Evolutionary conservation across 768 basidiomycete species (phyloP).

Genomic region (Hygrophoropsis aurantiaca): DNA sequence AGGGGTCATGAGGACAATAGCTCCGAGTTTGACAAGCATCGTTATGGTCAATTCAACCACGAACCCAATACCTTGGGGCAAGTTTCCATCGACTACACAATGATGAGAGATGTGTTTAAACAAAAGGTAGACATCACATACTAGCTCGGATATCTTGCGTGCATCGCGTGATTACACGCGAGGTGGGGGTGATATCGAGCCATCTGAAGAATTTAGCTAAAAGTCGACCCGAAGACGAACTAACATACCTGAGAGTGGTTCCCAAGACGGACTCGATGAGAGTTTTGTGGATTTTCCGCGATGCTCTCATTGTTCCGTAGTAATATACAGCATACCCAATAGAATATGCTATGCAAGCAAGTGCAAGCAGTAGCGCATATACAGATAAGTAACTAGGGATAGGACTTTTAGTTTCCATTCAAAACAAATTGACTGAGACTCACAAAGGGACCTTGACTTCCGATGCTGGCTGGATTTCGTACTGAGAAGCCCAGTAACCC

Average conservation of each 20-base stretch:
- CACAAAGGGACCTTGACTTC: constrained; percentile 36
- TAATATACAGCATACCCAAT: constrained; percentile 39
- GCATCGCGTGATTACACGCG: constrained; percentile 62
- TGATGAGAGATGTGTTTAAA: neutral
- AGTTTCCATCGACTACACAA: constrained; percentile 33
- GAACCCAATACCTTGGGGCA: constrained; percentile 22
- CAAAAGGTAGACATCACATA: constrained; percentile 5
- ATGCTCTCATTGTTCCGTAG: constrained; percentile 53
- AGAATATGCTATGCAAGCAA: constrained; percentile 31
- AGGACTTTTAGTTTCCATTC: neutral
- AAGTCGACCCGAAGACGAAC: constrained; percentile 24
- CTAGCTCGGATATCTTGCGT: constrained; percentile 58
- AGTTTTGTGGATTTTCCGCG: constrained; percentile 49
- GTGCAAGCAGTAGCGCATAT: constrained; percentile 40
- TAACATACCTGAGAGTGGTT: constrained; percentile 58
- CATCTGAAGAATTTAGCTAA: constrained; percentile 40
- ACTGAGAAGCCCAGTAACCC: constrained; percentile 46
- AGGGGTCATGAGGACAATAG: constrained; percentile 40
- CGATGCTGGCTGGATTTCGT: constrained; percentile 29
- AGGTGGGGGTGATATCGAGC: constrained; percentile 50
- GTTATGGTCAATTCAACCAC: constrained; percentile 29
- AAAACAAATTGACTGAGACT: constrained; percentile 5
- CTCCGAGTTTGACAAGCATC: constrained; percentile 36
- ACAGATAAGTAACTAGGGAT: constrained; percentile 46
- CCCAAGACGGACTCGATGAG: constrained; percentile 55